Base-by-base conservation (phyloP, 2,329 filamentous ascomycete genomes). In the Colletotrichum sidae region DNA sequence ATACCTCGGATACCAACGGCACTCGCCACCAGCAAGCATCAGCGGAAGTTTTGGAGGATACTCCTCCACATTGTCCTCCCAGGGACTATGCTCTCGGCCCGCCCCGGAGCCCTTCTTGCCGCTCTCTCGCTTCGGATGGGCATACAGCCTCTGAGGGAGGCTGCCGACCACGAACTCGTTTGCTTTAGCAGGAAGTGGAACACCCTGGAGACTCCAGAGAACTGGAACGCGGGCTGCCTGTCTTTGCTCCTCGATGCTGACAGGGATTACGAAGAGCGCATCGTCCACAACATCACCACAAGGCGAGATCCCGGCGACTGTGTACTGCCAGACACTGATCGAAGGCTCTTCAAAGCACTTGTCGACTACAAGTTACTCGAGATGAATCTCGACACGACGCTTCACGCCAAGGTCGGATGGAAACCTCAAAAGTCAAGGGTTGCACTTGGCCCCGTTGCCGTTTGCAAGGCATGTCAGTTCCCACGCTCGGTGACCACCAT, bases 401-500 rank as follows among this genome's bases (percentile, higher is more conserved):
- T 85, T 0, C 75, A 73, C 5, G 82, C 80, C 9, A 73, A 73
- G 37, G 67, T 84, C 38, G 78, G 80, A 11, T 86, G 82, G 81
- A 77, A 71, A 1, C 83, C 83, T 2, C 65, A 79, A 2, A 85
- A 84, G 74, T 77, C 74, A 12, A 76, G 75, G 62, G 73, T 76
- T 1, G 72, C 77, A 0, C 68, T 84, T n/a, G 83, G 83, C 2
- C 80, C 81, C 0, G 60, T 81, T 0, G 75, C 76, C 3, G 67
- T 74, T 2, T 85, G 83, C 70, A 75, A 71, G 38, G 62, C 50
- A 12, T 85, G 83, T 71, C 69, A 77, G 15, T 78, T 78, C 58
- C 80, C 83, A 8, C 78, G 83, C 6, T 85, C 83, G 0, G 81
- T 85, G 15, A 84, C 82, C 7, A 73, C 84, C 10, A 85, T 85